These are phyloP conservation scores for Heterobasidion annosum DNA, from an alignment of 1,284 basidiomycete genomes.

Conservation along the genomic window DNA sequence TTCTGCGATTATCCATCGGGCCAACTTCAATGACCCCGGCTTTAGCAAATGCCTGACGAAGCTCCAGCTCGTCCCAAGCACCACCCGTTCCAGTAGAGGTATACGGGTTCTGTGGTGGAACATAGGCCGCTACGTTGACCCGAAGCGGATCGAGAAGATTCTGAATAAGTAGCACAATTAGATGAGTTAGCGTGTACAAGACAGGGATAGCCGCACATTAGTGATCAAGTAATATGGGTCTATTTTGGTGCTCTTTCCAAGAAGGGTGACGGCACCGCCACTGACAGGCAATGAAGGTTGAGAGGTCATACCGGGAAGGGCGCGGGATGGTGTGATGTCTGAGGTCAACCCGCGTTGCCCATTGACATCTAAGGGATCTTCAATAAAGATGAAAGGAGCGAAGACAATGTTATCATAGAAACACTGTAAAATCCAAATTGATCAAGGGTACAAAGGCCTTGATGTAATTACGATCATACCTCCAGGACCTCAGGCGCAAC, in stretches of 20 bases:
- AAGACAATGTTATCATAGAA: slow-evolving; percentile 96
- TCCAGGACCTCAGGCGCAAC: slow-evolving; percentile 80
- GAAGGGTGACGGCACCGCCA: slow-evolving; percentile 26
- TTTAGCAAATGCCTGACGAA: slow-evolving; percentile 64
- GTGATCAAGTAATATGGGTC: slow-evolving; percentile 92
- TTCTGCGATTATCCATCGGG: slow-evolving; percentile 25
- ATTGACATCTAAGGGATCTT: slow-evolving; percentile 73
- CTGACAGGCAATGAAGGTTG: slow-evolving; percentile 25
- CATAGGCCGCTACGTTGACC: slow-evolving; percentile 57
- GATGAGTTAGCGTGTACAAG: neutral
- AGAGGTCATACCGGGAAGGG: slow-evolving; percentile 22
- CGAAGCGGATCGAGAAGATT: slow-evolving; percentile 69
- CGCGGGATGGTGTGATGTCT: slow-evolving; percentile 31
- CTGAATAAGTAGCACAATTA: slow-evolving; percentile 22
- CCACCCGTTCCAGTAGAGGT: slow-evolving; percentile 66
- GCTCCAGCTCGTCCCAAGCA: slow-evolving; percentile 60
- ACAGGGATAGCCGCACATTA: slow-evolving; percentile 36
- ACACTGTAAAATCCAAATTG: slow-evolving; percentile 41
- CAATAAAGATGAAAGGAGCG: slow-evolving; percentile 93
- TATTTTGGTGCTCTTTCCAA: slow-evolving; percentile 59
- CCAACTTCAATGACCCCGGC: slow-evolving; percentile 57
- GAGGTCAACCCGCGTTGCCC: slow-evolving; percentile 38
- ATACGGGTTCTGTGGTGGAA: slow-evolving; percentile 69
- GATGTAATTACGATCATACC: slow-evolving; percentile 32
- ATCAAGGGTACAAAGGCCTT: slow-evolving; percentile 5